Evolutionary conservation across 805 yeast species (phyloP).

Genomic region (Candida gorgasii): DNA sequence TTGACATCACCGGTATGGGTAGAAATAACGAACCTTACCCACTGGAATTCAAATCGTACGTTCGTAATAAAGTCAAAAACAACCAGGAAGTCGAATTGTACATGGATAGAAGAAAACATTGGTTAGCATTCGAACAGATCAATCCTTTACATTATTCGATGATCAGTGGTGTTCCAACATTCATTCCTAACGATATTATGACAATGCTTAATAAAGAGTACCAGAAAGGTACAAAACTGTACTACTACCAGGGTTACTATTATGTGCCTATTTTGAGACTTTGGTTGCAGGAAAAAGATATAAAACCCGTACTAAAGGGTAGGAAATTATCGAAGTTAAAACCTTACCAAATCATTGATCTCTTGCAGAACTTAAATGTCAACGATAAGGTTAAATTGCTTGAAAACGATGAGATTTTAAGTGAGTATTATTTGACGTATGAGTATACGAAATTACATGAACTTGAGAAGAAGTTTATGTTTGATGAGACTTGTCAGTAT

Average conservation of each 20-base stretch:
- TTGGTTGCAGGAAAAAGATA: constrained; percentile 20
- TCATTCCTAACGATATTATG: constrained; percentile 28
- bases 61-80: constrained; percentile 19
- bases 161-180: constrained; percentile 53
- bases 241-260: constrained; percentile 21
- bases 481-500: constrained; percentile 19
- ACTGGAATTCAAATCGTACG: constrained; percentile 18
- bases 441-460: constrained; percentile 26
- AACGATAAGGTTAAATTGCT: constrained; percentile 25
- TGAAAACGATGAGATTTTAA: constrained; percentile 23
- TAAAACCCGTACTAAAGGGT: constrained; percentile 14
- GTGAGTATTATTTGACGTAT: constrained; percentile 29
- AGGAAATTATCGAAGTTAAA: constrained; percentile 13
- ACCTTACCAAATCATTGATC: constrained; percentile 14
- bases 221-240: constrained; percentile 23
- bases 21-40: constrained; percentile 20
- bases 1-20: constrained; percentile 55
- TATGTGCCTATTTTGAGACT: constrained; percentile 26
- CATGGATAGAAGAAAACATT: constrained; percentile 36
- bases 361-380: constrained; percentile 17
- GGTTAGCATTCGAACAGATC: constrained; percentile 36
- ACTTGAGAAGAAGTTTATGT: constrained; percentile 23
- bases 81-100: constrained; percentile 22
- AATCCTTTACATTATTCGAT: constrained; percentile 54
- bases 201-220: constrained; percentile 29